A percentile compares a stretch with the other conserved stretches of the same genome.
Evolutionary conservation across 441 rosid genomes (phyloP).

Genomic region (Brassica hybrid): DNA sequence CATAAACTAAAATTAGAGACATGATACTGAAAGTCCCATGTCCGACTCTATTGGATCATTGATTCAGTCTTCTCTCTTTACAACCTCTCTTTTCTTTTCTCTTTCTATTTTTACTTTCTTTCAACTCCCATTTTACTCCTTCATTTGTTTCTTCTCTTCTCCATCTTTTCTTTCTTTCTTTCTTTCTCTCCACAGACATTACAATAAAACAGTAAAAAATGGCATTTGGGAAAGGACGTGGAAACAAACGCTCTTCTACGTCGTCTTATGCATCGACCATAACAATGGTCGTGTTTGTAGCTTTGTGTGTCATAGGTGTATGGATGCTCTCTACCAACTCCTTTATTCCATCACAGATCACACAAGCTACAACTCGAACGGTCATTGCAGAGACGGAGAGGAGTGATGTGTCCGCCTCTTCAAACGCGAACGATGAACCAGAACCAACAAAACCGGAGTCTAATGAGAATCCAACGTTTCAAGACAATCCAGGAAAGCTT

Average conservation of each 20-base stretch:
- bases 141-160: slow-evolving; percentile 14
- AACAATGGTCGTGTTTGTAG: slow-evolving; percentile 65
- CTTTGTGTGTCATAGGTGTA: slow-evolving; percentile 68
- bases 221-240: slow-evolving; percentile 69
- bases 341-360: slow-evolving; percentile 54
- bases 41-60: slow-evolving; percentile 73
- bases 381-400: slow-evolving; percentile 37
- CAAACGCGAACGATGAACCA: slow-evolving; percentile 30
- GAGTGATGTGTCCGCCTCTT: slow-evolving; percentile 28
- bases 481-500: slow-evolving; percentile 87
- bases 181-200: slow-evolving; percentile 5
- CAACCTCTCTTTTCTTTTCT: slow-evolving; percentile 51
- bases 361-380: slow-evolving; percentile 37
- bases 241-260: slow-evolving; percentile 57
- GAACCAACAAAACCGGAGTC: slow-evolving; percentile 35
- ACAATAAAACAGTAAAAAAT: slow-evolving; percentile 39
- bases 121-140: slow-evolving; percentile 34
- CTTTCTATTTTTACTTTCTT: slow-evolving; percentile 38
- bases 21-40: slow-evolving; percentile 38
- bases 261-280: slow-evolving; percentile 70
- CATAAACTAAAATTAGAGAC: slow-evolving; percentile 42
- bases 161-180: slow-evolving; percentile 7
- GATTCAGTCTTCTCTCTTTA: slow-evolving; percentile 51
- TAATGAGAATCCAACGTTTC: slow-evolving; percentile 49
- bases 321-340: slow-evolving; percentile 86